Base-by-base conservation (phyloP, 1,284 basidiomycete species). In the Blastosporella zonata region DNA sequence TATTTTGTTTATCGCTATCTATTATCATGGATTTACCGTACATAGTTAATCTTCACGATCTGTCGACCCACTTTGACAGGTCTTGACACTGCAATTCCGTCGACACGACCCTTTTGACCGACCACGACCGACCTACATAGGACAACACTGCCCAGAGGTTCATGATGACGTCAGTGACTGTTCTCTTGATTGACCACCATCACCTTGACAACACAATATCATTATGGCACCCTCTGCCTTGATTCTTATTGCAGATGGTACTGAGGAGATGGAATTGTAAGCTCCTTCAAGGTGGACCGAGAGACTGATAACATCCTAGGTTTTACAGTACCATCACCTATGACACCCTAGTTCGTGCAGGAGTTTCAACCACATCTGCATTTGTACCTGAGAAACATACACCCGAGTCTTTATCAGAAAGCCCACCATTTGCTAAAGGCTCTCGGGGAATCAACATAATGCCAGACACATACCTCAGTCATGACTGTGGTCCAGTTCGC, bases 231-330 rank as follows among this genome's bases (percentile, higher is more conserved):
- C 46, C 8, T 78, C 79, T 27, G 87, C 85, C 18, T 68, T 90
- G 21, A 75, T 93, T 45, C 71, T 93, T 18, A 79, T 93, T n/a
- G 87, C 91, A n/a, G 78, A 93, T 61, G 92, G 91, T 6, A 91
- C 90, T 0, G 91, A 94, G 61, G 90, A 93, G 67, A 91, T 91
- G 81, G 91, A 94, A 68, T 90, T 90, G 88, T 88, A 62, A 56
- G 78, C 12, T n/a, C 20, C 5, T 34, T 17, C 21, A 34, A 17
- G 17, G 12, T 33, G 17, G 18, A 35, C 45, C 20, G 8, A 44
- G 40, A 20, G 12, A 35, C 13, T 15, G 7, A 46, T 42, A 17
- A 3, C 6, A n/a, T n/a, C 31, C 12, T 15, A 18, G 29, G 38
- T 28, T 20, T 35, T 23, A n/a, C 60, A 90, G 85, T 58, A 87